Evolutionary conservation across 2,329 filamentous ascomycete genomes (phyloP).

Genomic region (Tolypocladium sp.): DNA sequence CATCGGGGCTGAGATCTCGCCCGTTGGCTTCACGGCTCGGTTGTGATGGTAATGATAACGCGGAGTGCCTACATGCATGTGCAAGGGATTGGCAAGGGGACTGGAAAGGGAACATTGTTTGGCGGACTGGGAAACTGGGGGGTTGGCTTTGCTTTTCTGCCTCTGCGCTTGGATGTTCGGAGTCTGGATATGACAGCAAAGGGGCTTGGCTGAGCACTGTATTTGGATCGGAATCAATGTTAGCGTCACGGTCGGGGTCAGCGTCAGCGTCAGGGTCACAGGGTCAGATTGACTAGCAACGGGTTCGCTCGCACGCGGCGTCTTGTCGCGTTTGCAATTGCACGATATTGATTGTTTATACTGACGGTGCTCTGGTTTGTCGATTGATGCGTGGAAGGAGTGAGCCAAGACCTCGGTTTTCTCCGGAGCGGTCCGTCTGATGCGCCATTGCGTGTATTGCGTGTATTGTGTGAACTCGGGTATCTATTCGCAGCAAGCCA

Average conservation of each 20-base stretch:
- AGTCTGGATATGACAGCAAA: conserved; percentile 14
- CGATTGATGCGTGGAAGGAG: too few relatives aligned
- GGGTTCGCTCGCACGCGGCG: not conserved
- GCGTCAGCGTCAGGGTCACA: not conserved
- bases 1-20: conserved; percentile 8
- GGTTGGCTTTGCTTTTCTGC: not conserved
- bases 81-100: not conserved
- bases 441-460: not conserved
- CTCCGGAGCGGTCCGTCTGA: too few relatives aligned
- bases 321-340: not conserved
- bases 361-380: too few relatives aligned
- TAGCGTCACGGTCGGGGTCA: not conserved
- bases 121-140: not conserved
- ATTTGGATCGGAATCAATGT: not conserved
- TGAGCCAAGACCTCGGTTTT: too few relatives aligned
- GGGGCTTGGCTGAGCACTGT: not conserved
- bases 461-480: not conserved
- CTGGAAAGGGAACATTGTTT: not conserved
- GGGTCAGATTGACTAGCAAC: not conserved
- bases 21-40: conserved; percentile 19
- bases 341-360: not conserved
- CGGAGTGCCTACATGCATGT: conserved; percentile 12
- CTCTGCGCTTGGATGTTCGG: conserved; percentile 11
- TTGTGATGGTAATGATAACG: conserved; percentile 20
- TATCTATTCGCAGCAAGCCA: not conserved